A percentile compares a stretch with the other conserved stretches of the same genome.
Evolutionary conservation across 352 stramenopile genomes (phyloP).

Genomic region (Phytophthora agathidicida): DNA sequence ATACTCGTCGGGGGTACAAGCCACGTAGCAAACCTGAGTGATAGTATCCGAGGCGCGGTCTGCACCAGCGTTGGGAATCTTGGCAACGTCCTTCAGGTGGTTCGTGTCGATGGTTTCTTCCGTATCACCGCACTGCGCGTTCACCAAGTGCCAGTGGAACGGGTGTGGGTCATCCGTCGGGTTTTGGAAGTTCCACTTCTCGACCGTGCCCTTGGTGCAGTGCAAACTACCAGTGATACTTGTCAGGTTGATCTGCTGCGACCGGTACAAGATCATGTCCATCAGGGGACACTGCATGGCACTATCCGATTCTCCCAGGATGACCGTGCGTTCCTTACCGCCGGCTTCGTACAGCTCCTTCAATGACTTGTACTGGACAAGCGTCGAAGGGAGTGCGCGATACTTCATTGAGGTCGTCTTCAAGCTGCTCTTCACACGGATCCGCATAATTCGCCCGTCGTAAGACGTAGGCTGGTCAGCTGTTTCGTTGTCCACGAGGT

Average conservation of each 20-base stretch:
- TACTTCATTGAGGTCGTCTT: slow-evolving; percentile 42
- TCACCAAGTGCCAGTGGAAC: slow-evolving; percentile 85
- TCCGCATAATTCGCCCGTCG: slow-evolving; percentile 49
- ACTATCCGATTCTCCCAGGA: slow-evolving; percentile 64
- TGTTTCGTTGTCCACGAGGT: slow-evolving; percentile 55
- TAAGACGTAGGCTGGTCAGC: slow-evolving; percentile 48
- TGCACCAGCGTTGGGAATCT: slow-evolving; percentile 75
- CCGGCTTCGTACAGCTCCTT: slow-evolving; percentile 56
- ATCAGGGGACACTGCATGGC: slow-evolving; percentile 48
- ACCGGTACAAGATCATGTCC: slow-evolving; percentile 50
- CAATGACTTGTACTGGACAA: slow-evolving; percentile 58
- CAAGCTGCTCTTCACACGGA: slow-evolving; percentile 39
- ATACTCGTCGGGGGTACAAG: slow-evolving; percentile 75
- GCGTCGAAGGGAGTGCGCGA: slow-evolving; percentile 36
- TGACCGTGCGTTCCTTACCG: slow-evolving; percentile 61
- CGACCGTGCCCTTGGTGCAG: slow-evolving; percentile 76
- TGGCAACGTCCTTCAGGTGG: slow-evolving; percentile 67
- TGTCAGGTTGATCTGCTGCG: slow-evolving; percentile 59
- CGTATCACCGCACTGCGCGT: slow-evolving; percentile 68
- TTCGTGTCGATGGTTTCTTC: slow-evolving; percentile 76
- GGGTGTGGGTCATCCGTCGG: slow-evolving; percentile 78
- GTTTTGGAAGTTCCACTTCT: slow-evolving; percentile 87
- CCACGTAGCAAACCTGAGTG: slow-evolving; percentile 81
- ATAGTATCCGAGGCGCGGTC: slow-evolving; percentile 39
- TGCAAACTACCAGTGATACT: slow-evolving; percentile 48